Conservation (phyloP, 129 eudicot species). For the Centaurea solstitialis region DNA sequence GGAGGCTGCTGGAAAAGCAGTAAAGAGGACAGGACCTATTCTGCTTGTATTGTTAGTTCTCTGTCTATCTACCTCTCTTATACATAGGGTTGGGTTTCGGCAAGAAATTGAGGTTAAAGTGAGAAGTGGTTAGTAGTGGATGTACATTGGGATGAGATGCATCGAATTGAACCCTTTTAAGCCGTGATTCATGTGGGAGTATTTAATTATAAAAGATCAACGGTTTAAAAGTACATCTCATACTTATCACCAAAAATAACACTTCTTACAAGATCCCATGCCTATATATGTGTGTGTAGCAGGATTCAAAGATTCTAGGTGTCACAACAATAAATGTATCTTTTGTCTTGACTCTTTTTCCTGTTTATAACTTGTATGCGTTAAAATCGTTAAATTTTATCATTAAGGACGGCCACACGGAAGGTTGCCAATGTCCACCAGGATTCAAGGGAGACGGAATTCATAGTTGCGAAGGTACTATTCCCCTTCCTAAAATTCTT, state of each 20-base stretch:
- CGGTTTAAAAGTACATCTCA: too few relatives aligned
- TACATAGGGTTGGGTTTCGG: too few relatives aligned
- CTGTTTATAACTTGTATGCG: not conserved
- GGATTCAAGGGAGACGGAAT: slow-evolving; percentile 90
- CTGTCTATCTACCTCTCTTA: too few relatives aligned
- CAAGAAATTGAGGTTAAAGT: too few relatives aligned
- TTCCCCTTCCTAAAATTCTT: not conserved
- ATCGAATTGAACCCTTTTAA: too few relatives aligned
- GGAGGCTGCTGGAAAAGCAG: slow-evolving; percentile 86
- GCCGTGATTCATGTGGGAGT: too few relatives aligned
- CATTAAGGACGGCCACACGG: slow-evolving; percentile 60
- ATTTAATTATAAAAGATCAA: too few relatives aligned
- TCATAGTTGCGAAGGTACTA: slow-evolving; percentile 69
- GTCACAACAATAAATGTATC: not conserved
- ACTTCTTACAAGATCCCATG: too few relatives aligned
- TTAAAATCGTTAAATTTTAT: not conserved
- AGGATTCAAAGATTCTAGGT: not conserved
- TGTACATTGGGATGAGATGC: too few relatives aligned
- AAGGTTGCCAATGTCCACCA: slow-evolving; percentile 77
- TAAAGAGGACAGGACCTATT: slow-evolving; percentile 53
- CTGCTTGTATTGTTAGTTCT: slow-evolving; percentile 75
- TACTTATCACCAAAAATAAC: too few relatives aligned
- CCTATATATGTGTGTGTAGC: not conserved
- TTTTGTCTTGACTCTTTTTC: not conserved
- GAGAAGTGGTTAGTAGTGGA: too few relatives aligned